Evolutionary conservation across 305 asterid species (phyloP).

Genomic region (Rubia tinctorum): DNA sequence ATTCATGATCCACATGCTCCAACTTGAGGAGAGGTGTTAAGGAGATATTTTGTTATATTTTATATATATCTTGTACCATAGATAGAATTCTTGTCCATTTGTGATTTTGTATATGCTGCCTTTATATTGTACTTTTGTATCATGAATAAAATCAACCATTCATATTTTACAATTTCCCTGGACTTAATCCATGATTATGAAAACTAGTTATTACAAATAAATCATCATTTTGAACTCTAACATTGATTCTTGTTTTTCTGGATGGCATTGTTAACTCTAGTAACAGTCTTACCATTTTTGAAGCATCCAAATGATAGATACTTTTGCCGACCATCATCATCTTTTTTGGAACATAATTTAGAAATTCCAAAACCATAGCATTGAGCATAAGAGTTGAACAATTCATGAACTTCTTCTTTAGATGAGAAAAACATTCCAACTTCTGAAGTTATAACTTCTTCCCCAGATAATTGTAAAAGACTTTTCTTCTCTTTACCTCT

Average conservation of each 20-base stretch:
- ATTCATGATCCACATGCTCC: too few species aligned
- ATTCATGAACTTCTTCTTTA: neutral
- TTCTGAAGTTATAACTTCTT: neutral
- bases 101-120: too few species aligned
- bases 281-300: neutral
- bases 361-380: neutral
- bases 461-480: too few species aligned
- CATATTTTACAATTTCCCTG: neutral
- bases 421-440: neutral
- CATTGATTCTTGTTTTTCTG: neutral
- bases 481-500: too few species aligned
- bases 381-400: neutral
- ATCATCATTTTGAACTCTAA: neutral
- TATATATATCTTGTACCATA: too few species aligned
- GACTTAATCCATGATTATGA: neutral
- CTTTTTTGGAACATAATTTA: neutral
- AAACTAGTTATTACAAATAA: neutral
- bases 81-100: too few species aligned
- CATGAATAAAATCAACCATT: too few species aligned
- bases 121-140: too few species aligned
- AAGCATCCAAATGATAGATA: neutral
- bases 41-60: too few species aligned
- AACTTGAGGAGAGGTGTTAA: too few species aligned
- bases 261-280: neutral
- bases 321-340: neutral